These are phyloP conservation scores for Lactarius quietus DNA, from an alignment of 768 basidiomycete genomes.

Conservation along the genomic window DNA sequence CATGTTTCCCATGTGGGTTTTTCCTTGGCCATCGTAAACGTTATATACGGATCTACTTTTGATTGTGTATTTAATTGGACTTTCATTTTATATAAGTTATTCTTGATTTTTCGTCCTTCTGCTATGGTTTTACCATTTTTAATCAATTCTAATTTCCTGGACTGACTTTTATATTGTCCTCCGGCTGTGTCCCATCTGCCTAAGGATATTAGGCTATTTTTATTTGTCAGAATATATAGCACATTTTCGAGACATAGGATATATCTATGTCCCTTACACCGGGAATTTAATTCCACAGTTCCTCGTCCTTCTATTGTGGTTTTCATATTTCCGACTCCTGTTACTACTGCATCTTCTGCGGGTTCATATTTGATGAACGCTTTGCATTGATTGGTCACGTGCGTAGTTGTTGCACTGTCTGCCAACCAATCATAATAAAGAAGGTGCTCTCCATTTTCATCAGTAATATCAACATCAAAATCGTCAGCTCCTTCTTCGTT, in stretches of 20 bases:
- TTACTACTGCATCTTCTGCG: neutral
- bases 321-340: neutral
- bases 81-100: neutral
- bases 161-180: neutral
- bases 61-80: too few species aligned
- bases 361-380: neutral
- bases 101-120: neutral
- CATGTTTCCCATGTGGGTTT: neutral
- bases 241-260: neutral
- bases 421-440: neutral
- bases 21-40: too few species aligned
- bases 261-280: neutral
- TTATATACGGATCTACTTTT: too few species aligned
- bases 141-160: neutral
- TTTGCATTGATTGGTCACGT: neutral
- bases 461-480: too few species aligned
- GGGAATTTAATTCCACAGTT: accelerated
- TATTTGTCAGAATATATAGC: neutral
- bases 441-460: neutral
- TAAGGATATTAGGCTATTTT: neutral
- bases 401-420: neutral
- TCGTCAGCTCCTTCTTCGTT: too few species aligned
- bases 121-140: neutral
- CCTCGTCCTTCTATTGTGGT: neutral
- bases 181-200: neutral